Evolutionary conservation across 2,329 filamentous ascomycete species (phyloP).

Genomic region (Aaosphaeria pasadenensis): DNA sequence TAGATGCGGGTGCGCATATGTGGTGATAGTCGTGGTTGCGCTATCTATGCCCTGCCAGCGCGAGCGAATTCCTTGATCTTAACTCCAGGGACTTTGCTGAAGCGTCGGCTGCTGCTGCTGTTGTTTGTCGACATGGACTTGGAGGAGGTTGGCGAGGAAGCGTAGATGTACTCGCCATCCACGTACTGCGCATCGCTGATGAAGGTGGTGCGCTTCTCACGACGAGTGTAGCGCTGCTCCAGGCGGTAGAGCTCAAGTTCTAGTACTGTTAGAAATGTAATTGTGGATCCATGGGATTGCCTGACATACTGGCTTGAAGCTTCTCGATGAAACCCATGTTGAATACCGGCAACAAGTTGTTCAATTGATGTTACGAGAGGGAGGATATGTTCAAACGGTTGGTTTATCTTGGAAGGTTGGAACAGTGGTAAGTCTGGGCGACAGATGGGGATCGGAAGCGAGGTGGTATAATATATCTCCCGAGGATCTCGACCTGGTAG

Average conservation of each 20-base stretch:
- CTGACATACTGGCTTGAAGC: conserved; percentile 38
- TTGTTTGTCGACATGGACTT: conserved; percentile 23
- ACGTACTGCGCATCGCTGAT: conserved; percentile 87
- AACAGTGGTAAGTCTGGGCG: conserved; percentile 1
- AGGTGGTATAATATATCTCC: too few species aligned
- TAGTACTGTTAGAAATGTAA: neutral
- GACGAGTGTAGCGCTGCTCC: conserved; percentile 90
- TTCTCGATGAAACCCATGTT: conserved; percentile 40
- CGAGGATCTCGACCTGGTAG: too few species aligned
- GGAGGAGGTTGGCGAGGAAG: conserved; percentile 32
- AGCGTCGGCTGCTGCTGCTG: conserved; percentile 25
- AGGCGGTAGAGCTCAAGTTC: conserved; percentile 89
- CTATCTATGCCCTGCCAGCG: conserved; percentile 4
- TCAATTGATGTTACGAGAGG: conserved; percentile 3
- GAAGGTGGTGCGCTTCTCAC: conserved; percentile 86
- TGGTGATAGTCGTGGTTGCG: neutral
- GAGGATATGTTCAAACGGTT: neutral
- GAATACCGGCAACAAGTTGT: conserved; percentile 3
- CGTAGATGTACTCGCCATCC: conserved; percentile 91
- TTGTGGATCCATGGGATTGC: neutral
- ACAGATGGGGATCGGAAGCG: neutral
- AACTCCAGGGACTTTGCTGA: conserved; percentile 34
- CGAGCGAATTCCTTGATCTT: conserved; percentile 31
- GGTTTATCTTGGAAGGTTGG: conserved; percentile 1
- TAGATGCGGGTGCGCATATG: too few species aligned